phyloP scores from a whole-genome alignment of 805 yeast species.

The Teunomyces pallodes region DNA sequence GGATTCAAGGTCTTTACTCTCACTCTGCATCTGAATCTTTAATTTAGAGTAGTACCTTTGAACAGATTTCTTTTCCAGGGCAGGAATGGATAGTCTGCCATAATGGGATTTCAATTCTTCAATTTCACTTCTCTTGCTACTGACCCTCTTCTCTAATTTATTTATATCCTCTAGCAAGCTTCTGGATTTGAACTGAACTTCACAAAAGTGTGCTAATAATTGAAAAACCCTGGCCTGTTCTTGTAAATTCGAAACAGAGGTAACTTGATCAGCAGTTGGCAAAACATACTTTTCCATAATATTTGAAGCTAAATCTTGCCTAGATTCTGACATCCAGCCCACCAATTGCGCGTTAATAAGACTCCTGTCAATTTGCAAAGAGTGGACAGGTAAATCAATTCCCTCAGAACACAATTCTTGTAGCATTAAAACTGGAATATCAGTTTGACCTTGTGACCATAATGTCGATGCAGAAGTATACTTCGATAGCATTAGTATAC shows the following conservation, averaged over 20 bases:
- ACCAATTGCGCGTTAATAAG: conserved; percentile 46
- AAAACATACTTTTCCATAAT: conserved; percentile 59
- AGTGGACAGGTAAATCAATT: conserved; percentile 13
- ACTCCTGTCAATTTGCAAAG: conserved; percentile 17
- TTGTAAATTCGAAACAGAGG: conserved; percentile 5
- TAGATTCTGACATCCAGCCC: conserved; percentile 69
- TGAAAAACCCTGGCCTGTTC: conserved; percentile 50
- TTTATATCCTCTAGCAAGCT: conserved; percentile 43
- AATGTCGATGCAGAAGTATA: conserved; percentile 57
- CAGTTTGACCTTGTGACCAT: conserved; percentile 62
- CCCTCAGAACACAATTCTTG: conserved; percentile 18
- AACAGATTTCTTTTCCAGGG: conserved; percentile 51
- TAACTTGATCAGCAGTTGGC: conserved; percentile 32
- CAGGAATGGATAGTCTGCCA: conserved; percentile 37
- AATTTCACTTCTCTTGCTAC: conserved; percentile 45
- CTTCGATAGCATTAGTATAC: conserved; percentile 22
- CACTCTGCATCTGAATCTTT: conserved; percentile 47
- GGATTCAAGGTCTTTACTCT: conserved; percentile 43
- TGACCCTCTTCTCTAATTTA: conserved; percentile 39
- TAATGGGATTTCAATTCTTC: conserved; percentile 46
- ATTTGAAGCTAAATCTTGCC: conserved; percentile 60
- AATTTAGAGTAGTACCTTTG: conserved; percentile 51
- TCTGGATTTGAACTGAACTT: conserved; percentile 52
- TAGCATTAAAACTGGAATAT: conserved; percentile 56
- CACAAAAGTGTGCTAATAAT: conserved; percentile 71